Evolutionary conservation across 148 eudicot genomes (phyloP).

Genomic region (Camellia sinensis): DNA sequence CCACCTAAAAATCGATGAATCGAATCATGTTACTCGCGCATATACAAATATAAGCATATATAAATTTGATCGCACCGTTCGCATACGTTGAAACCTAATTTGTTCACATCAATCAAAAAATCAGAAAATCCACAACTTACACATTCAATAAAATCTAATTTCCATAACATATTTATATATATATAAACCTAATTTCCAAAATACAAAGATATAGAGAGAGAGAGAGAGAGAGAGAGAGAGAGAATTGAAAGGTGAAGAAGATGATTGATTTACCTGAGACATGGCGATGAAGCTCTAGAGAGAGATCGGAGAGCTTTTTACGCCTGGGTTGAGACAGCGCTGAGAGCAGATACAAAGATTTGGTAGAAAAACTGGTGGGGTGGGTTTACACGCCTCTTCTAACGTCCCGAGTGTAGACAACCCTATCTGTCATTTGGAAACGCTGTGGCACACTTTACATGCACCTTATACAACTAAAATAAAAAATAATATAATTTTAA

Average conservation of each 20-base stretch:
- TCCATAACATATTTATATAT: background rate
- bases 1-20: conserved; percentile 47
- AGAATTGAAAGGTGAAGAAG: background rate
- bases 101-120: background rate
- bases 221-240: background rate
- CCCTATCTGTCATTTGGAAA: no score
- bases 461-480: no score
- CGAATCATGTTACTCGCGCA: conserved; percentile 4
- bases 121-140: background rate
- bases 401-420: no score
- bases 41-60: background rate
- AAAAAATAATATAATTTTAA: no score
- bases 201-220: background rate
- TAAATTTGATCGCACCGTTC: background rate
- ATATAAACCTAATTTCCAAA: background rate
- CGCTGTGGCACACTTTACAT: no score
- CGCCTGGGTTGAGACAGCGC: background rate
- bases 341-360: no score
- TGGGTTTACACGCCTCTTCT: no score
- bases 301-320: conserved; percentile 12
- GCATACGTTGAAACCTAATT: background rate
- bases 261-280: conserved; percentile 43
- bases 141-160: background rate
- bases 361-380: no score
- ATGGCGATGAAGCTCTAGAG: conserved; percentile 23